A percentile compares a stretch with the other conserved stretches of the same genome.
Evolutionary conservation across 2,329 filamentous ascomycete genomes (phyloP).

Genomic region (Cercospora zeae-maydis): DNA sequence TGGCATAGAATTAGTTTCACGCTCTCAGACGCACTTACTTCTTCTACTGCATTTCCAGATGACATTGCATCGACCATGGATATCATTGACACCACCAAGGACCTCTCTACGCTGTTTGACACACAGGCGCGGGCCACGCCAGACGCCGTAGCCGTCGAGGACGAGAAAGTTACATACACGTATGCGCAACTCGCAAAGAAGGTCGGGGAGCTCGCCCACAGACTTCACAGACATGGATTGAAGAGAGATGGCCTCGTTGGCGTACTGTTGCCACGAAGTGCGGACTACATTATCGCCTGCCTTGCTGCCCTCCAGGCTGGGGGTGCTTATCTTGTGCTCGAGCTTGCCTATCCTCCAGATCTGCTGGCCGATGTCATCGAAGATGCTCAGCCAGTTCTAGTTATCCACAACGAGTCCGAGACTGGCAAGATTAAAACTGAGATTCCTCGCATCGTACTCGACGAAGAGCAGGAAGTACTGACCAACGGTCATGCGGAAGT

Average conservation of each 20-base stretch:
- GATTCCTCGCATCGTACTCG: constrained; percentile 63
- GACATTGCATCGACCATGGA: constrained; percentile 49
- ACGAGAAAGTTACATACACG: constrained; percentile 63
- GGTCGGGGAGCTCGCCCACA: constrained; percentile 61
- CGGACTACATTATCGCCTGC: constrained; percentile 75
- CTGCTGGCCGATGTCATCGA: constrained; percentile 72
- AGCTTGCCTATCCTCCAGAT: constrained; percentile 72
- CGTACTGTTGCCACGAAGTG: constrained; percentile 69
- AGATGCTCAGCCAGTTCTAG: constrained; percentile 67
- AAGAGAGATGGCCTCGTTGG: constrained; percentile 71
- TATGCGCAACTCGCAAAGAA: constrained; percentile 69
- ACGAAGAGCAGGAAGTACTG: constrained; percentile 43
- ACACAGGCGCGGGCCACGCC: constrained; percentile 67
- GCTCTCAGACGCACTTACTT: background rate
- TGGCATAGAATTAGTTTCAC: background rate
- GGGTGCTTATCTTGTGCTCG: constrained; percentile 75
- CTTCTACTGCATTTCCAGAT: background rate
- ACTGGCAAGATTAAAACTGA: constrained; percentile 61
- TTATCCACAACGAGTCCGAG: constrained; percentile 66
- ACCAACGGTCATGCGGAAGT: constrained; percentile 33
- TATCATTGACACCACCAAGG: constrained; percentile 66
- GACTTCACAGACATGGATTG: constrained; percentile 65
- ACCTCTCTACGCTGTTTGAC: constrained; percentile 68
- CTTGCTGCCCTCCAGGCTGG: constrained; percentile 74
- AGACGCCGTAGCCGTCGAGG: constrained; percentile 67